Evolutionary conservation across 163 green algal species (phyloP), one percentile per base, ranked within the genome.

Genomic region (Trebouxiophyceae sp.): DNA sequence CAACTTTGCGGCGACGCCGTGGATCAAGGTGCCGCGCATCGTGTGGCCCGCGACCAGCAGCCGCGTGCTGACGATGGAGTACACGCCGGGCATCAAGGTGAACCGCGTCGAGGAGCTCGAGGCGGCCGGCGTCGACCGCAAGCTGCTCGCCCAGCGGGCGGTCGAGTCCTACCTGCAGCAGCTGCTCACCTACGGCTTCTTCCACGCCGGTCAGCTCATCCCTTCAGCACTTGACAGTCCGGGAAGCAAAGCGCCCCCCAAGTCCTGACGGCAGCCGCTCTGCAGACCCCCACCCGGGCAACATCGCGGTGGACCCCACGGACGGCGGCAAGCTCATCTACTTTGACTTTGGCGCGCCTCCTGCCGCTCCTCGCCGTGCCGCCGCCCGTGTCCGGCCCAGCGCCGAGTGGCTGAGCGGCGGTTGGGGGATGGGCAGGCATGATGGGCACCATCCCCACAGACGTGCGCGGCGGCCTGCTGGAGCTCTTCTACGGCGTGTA

Each of bases 111-210:
- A 67, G 0, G 45, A 77, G 71, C 47, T 77, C 22, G 65, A 77
- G n/a, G 34, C n/a, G 6, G 54, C 92, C 70, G 91, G 90, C 12
- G 68, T 99, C 30, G 89, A 98, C 84, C 76, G 86, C 27, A 75
- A 92, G 66, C 67, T 79, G 33, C 77, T 99, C 55, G 93, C 93
- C 0, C 73, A 83, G 4, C 75, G 89, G 26, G 72, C 83, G 5
- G 90, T 97, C 56, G 93, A 99, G 85, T 90, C 69, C 20, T 99
- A 99, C 81, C 81, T 99, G 70, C 87, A 96, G 84, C 94, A 99
- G 84, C 93, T 98, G 30, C 84, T 98, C 44, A 88, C 76, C 29
- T 79, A 88, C 69, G 86, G 86, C 34, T 91, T 93, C 74, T 93
- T 93, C 73, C 86, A 93, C 64, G 86, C 86, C 16, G 84, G 84